These are phyloP conservation scores for Phytophthora brassicae DNA, from an alignment of 352 stramenopile genomes.

Conservation along the genomic window DNA sequence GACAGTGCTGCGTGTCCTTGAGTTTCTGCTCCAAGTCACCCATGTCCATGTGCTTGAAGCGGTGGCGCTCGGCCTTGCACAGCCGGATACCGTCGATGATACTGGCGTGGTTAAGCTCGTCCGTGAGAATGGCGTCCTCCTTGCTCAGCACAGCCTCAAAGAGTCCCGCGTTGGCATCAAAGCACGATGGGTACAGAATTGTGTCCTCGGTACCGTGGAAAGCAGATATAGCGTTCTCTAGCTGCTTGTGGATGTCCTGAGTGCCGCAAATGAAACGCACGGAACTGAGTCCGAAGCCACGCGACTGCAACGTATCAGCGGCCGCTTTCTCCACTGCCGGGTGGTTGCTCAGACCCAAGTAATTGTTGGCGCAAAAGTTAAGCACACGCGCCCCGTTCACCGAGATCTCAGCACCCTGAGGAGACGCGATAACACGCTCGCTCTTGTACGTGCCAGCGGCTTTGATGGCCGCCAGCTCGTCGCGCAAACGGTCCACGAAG, in stretches of 20 bases:
- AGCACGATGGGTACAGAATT: constrained; percentile 94
- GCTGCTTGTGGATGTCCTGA: constrained; percentile 93
- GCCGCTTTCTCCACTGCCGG: constrained; percentile 83
- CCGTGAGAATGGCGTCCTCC: constrained; percentile 93
- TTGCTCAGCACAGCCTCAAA: constrained; percentile 89
- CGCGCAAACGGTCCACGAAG: constrained; percentile 73
- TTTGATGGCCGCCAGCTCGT: constrained; percentile 73
- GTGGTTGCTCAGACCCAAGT: constrained; percentile 91
- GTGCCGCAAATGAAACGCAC: constrained; percentile 96
- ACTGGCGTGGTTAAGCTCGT: constrained; percentile 93
- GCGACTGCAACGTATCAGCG: constrained; percentile 76
- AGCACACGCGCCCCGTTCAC: constrained; percentile 81
- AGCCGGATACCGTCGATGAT: constrained; percentile 95
- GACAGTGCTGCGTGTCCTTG: constrained; percentile 88
- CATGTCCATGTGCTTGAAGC: constrained; percentile 95
- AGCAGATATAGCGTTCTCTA: constrained; percentile 88
- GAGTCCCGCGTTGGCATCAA: constrained; percentile 93
- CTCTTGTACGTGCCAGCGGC: constrained; percentile 82
- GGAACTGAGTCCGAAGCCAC: constrained; percentile 90
- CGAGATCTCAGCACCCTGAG: constrained; percentile 78
- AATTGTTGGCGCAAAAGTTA: constrained; percentile 96
- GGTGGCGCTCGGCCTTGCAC: constrained; percentile 92
- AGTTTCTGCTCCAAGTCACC: constrained; percentile 89
- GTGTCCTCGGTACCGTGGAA: constrained; percentile 95
- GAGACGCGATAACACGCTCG: constrained; percentile 90